These are phyloP conservation scores for Withania somnifera DNA, from an alignment of 305 asterid genomes.

Conservation along the genomic window DNA sequence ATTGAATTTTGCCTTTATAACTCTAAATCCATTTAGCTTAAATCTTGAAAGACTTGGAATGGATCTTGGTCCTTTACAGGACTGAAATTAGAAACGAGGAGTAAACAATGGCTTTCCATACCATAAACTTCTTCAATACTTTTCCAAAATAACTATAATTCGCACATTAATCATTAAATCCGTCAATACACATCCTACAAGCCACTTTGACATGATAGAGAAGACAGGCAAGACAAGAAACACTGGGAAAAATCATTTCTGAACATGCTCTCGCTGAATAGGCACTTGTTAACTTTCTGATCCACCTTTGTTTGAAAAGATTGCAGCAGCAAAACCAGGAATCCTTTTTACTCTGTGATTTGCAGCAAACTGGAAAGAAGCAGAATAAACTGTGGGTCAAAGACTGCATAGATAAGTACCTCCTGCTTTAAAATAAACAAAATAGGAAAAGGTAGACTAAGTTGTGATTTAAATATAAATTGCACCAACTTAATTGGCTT, in stretches of 20 bases:
- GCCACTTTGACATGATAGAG: background rate
- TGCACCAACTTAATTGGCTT: background rate
- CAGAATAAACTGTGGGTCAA: background rate
- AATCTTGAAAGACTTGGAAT: background rate
- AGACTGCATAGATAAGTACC: background rate
- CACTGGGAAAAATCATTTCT: background rate
- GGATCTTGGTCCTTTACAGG: background rate
- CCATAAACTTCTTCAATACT: background rate
- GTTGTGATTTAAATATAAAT: background rate
- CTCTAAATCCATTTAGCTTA: background rate
- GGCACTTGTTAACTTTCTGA: background rate
- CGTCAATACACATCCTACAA: background rate
- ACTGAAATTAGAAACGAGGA: background rate
- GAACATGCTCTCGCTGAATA: background rate
- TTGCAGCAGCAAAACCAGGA: background rate
- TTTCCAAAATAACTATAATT: background rate
- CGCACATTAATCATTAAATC: background rate
- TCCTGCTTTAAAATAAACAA: background rate
- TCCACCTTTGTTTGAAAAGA: background rate
- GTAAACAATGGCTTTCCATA: background rate
- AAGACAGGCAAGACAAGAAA: background rate
- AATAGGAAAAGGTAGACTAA: background rate
- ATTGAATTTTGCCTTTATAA: background rate
- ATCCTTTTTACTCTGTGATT: background rate
- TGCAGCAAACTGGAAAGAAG: background rate